Evolutionary conservation across 495 filamentous ascomycete genomes (phyloP).

Genomic region (Neurospora sublineolata): DNA sequence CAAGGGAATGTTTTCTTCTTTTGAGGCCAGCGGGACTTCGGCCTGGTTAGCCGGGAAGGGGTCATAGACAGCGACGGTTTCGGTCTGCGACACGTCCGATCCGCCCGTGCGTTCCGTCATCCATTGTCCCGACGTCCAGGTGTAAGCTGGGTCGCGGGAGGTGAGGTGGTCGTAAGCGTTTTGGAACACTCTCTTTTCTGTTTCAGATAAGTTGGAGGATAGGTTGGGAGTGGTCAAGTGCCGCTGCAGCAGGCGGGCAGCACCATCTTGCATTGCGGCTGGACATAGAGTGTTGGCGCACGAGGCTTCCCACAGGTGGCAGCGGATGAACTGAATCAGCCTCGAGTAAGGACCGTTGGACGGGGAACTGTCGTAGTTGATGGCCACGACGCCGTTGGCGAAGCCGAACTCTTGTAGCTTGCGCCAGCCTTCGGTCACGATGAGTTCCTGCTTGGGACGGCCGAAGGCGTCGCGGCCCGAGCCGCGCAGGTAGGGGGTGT

Average conservation of each 20-base stretch:
- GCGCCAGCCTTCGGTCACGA: constrained; percentile 47
- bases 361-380: constrained; percentile 41
- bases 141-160: constrained; percentile 43
- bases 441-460: constrained; percentile 32
- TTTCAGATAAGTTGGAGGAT: constrained; percentile 11
- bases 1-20: constrained; percentile 30
- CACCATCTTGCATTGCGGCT: constrained; percentile 60
- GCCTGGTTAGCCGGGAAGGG: constrained; percentile 5
- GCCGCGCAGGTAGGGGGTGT: constrained; percentile 42
- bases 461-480: constrained; percentile 40
- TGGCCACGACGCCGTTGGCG: constrained; percentile 38
- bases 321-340: constrained; percentile 43
- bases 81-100: constrained; percentile 59
- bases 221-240: constrained; percentile 29
- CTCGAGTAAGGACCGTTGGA: constrained; percentile 33
- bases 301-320: constrained; percentile 52
- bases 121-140: constrained; percentile 75
- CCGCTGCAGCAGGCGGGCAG: constrained; percentile 46
- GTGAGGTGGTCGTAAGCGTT: constrained; percentile 35
- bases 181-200: constrained; percentile 32
- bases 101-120: constrained; percentile 75
- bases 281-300: constrained; percentile 55
- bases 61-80: constrained; percentile 44
- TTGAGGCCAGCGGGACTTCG: constrained; percentile 5
- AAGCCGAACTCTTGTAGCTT: constrained; percentile 42